These are phyloP conservation scores for Sporothrix euskadiensis DNA, from an alignment of 2,329 filamentous ascomycete species.

Conservation along the genomic window DNA sequence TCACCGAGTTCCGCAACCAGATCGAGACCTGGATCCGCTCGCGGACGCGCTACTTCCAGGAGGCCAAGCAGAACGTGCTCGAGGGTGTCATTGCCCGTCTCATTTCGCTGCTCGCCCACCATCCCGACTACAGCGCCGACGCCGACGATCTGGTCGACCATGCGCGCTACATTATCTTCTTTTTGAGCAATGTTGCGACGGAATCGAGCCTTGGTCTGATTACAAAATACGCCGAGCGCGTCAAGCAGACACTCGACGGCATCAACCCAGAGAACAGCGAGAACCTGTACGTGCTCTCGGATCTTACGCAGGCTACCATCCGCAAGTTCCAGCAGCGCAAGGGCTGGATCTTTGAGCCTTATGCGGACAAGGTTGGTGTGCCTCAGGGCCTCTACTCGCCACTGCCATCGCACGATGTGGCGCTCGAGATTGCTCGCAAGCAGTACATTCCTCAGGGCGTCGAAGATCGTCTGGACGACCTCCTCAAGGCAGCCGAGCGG, in stretches of 20 bases:
- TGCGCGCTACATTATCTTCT: conserved; percentile 86
- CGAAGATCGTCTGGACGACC: conserved; percentile 72
- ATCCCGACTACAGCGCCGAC: conserved; percentile 78
- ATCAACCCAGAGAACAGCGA: conserved; percentile 68
- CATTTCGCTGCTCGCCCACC: conserved; percentile 85
- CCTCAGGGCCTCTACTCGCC: conserved; percentile 76
- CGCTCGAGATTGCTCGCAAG: conserved; percentile 83
- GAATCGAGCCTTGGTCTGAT: conserved; percentile 87
- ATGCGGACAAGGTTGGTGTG: conserved; percentile 75
- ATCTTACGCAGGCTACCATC: conserved; percentile 80
- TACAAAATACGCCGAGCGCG: conserved; percentile 86
- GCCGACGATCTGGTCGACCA: conserved; percentile 75
- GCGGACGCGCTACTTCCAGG: conserved; percentile 65
- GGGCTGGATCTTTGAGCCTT: conserved; percentile 82
- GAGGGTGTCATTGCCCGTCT: conserved; percentile 81
- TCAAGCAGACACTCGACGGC: conserved; percentile 85
- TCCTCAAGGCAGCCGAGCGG: conserved; percentile 65
- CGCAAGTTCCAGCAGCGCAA: conserved; percentile 83
- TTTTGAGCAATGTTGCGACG: conserved; percentile 76
- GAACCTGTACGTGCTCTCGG: conserved; percentile 81
- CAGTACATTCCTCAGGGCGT: conserved; percentile 77
- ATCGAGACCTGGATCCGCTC: conserved; percentile 89
- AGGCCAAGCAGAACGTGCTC: conserved; percentile 64
- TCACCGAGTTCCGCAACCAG: conserved; percentile 67
- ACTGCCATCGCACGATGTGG: conserved; percentile 73